These are phyloP conservation scores for Bifiguratus adelaidae DNA, from an alignment of 192 early-diverging fungal genomes.

Conservation along the genomic window DNA sequence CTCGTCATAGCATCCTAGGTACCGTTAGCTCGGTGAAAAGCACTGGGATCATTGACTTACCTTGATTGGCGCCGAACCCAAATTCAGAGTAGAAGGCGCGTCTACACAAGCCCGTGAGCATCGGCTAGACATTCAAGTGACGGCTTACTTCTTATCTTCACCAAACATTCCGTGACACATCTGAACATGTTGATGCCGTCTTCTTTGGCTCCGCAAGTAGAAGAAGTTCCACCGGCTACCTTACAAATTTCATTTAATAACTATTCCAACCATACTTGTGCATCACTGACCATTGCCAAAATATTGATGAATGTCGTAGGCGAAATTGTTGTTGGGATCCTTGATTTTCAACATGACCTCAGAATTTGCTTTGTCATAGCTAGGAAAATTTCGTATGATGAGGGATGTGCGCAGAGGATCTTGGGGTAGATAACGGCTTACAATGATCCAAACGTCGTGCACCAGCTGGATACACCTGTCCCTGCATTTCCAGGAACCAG, in stretches of 20 bases:
- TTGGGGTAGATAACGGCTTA: too few relatives aligned
- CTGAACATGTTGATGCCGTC: not conserved
- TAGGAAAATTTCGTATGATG: too few relatives aligned
- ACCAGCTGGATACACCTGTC: too few relatives aligned
- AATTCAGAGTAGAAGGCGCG: not conserved
- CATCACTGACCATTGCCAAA: not conserved
- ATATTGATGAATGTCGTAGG: conserved; percentile 2
- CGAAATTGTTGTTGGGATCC: not conserved
- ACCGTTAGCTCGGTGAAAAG: too few relatives aligned
- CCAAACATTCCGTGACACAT: not conserved
- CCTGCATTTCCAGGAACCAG: not conserved
- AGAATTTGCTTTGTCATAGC: not conserved
- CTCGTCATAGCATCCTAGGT: too few relatives aligned
- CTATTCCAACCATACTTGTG: not conserved
- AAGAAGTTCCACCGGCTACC: not conserved
- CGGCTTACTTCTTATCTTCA: not conserved
- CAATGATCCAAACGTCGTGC: too few relatives aligned
- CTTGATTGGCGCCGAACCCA: not conserved
- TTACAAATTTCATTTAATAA: not conserved
- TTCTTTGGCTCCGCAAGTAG: not conserved
- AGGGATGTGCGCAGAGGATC: too few relatives aligned
- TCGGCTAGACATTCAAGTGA: too few relatives aligned
- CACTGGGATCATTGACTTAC: too few relatives aligned
- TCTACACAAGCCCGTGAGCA: too few relatives aligned
- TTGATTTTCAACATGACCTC: not conserved